phyloP scores from a whole-genome alignment of 352 stramenopile species.

The Pythium diclinum region DNA sequence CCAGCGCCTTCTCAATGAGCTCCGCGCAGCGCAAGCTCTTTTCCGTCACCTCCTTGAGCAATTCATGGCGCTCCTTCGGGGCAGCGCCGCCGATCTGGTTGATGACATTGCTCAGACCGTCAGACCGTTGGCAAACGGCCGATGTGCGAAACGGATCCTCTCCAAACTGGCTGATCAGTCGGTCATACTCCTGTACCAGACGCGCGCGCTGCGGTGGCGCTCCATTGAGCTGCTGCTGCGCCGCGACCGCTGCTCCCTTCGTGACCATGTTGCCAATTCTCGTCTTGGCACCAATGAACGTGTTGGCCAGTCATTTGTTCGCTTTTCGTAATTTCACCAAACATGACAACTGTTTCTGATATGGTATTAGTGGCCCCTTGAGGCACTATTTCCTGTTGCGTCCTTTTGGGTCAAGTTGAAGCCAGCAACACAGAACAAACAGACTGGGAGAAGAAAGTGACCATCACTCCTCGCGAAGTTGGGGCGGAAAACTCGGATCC shows the following conservation, averaged over 20 bases:
- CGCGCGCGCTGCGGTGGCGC: constrained; percentile 10
- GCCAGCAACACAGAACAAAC: constrained; percentile 7
- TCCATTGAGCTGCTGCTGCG: constrained; percentile 2
- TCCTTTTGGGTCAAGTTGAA: constrained; percentile 17
- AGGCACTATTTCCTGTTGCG: constrained; percentile 3
- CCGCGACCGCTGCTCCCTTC: neutral
- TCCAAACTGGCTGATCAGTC: constrained; percentile 53
- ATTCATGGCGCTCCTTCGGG: constrained; percentile 32
- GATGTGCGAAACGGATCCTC: constrained; percentile 47
- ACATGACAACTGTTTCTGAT: neutral
- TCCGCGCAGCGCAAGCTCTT: constrained; percentile 73
- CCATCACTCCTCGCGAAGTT: constrained; percentile 15
- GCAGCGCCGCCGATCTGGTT: constrained; percentile 25
- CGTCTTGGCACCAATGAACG: constrained; percentile 20
- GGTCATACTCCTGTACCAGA: constrained; percentile 42
- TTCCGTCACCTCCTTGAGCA: constrained; percentile 40
- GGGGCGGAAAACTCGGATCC: neutral
- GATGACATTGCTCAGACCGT: constrained; percentile 36
- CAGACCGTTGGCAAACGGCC: constrained; percentile 32
- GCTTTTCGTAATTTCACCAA: constrained; percentile 19
- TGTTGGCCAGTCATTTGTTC: constrained; percentile 11
- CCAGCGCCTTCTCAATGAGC: constrained; percentile 72
- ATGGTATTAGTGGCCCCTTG: neutral
- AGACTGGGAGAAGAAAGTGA: neutral
- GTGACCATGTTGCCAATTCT: constrained; percentile 21